A percentile compares a stretch with the other conserved stretches of the same genome.
Conservation (phyloP, 2,329 filamentous ascomycete species). For the Penicillium expansum region DNA sequence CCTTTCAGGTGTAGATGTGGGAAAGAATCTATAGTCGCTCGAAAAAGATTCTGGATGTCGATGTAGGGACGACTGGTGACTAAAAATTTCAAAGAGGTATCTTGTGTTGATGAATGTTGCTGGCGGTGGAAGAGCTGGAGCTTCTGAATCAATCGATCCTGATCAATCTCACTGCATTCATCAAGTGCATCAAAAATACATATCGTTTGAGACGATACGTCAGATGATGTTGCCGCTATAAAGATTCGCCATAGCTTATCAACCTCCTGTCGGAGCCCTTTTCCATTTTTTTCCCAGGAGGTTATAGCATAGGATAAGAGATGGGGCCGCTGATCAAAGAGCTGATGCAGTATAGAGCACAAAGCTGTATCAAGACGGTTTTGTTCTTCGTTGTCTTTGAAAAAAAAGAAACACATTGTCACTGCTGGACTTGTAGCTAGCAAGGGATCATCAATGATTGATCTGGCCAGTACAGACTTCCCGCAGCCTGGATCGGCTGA, state of each 20-base stretch:
- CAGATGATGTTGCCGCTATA: constrained; percentile 1
- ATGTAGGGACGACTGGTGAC: constrained; percentile 22
- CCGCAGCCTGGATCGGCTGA: constrained; percentile 44
- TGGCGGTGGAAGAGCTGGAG: constrained; percentile 3
- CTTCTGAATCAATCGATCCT: constrained; percentile 8
- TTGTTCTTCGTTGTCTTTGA: constrained; percentile 39
- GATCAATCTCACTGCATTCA: constrained; percentile 9
- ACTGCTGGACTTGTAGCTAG: too few relatives aligned
- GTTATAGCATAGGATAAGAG: constrained; percentile 25
- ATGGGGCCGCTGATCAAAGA: constrained; percentile 29
- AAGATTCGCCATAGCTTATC: constrained; percentile 18
- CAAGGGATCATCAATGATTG: constrained; percentile 40
- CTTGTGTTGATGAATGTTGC: neutral
- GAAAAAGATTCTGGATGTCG: constrained; percentile 9
- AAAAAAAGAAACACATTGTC: constrained; percentile 41
- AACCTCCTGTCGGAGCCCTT: constrained; percentile 14
- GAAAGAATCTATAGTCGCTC: neutral
- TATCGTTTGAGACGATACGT: constrained; percentile 4
- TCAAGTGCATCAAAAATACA: constrained; percentile 11
- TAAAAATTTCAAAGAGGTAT: constrained; percentile 17
- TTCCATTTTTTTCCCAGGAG: constrained; percentile 20
- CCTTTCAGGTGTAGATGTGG: constrained; percentile 14
- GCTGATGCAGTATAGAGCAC: constrained; percentile 39
- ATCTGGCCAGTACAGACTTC: constrained; percentile 41
- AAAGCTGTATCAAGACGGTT: constrained; percentile 30